These are phyloP conservation scores for Schwanniomyces polymorphus DNA, from an alignment of 805 yeast species.

Conservation along the genomic window DNA sequence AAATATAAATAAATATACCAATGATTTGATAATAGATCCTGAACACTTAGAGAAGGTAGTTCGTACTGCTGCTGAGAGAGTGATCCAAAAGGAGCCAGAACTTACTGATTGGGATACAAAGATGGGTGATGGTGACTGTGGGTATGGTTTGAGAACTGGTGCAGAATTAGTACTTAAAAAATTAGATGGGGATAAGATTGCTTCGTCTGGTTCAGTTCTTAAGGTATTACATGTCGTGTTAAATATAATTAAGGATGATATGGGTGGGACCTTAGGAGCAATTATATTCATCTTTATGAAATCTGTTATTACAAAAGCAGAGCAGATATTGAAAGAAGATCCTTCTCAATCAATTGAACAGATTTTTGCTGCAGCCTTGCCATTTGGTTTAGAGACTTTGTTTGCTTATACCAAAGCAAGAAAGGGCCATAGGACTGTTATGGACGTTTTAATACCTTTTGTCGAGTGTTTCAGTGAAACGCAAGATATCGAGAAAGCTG, in stretches of 20 bases:
- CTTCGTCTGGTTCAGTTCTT: slow-evolving; percentile 22
- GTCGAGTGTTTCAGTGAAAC: slow-evolving; percentile 17
- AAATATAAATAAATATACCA: slow-evolving; percentile 2
- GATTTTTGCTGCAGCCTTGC: slow-evolving; percentile 11
- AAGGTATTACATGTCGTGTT: slow-evolving; percentile 21
- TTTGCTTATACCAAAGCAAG: slow-evolving; percentile 35
- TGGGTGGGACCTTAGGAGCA: slow-evolving; percentile 43
- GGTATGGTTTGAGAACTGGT: slow-evolving; percentile 35
- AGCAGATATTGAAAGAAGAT: slow-evolving; percentile 8
- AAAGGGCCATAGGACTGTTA: slow-evolving; percentile 38
- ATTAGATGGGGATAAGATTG: slow-evolving; percentile 16
- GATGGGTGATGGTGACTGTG: slow-evolving; percentile 47
- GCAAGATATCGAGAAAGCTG: slow-evolving; percentile 19
- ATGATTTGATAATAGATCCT: slow-evolving; percentile 20
- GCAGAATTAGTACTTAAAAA: slow-evolving; percentile 25
- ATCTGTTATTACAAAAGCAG: slow-evolving; percentile 18
- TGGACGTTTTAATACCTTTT: slow-evolving; percentile 41
- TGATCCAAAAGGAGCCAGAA: slow-evolving; percentile 32
- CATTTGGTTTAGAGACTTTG: slow-evolving; percentile 25
- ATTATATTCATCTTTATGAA: slow-evolving; percentile 32
- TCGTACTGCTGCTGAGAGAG: slow-evolving; percentile 23
- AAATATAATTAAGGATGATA: slow-evolving; percentile 28
- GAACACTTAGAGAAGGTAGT: slow-evolving; percentile 14
- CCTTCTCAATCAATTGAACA: neutral
- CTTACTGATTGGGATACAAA: slow-evolving; percentile 42